Evolutionary conservation across 768 basidiomycete genomes (phyloP), one percentile per base, ranked within the genome.

Genomic region (Boletellus emodensis): DNA sequence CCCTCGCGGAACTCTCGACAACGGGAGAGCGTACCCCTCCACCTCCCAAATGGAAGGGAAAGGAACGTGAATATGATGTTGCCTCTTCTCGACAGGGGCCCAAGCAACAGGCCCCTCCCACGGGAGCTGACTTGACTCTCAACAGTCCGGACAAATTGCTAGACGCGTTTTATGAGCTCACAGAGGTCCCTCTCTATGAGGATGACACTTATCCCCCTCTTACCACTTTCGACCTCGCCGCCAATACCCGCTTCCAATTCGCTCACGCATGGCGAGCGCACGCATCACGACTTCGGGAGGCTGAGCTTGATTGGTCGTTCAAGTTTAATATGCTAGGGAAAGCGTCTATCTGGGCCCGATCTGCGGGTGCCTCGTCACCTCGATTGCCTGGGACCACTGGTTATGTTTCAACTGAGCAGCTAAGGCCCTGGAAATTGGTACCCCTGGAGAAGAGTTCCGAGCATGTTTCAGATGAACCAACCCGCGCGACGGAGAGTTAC

Each of bases 171-270:
- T 53, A 55, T 24, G 40, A 45, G 17, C 48, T 43, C 18, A 41
- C 22, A 3, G 11, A 40, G 13, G 43, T 67, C 10, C 61, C 58
- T 22, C 53, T 66, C 12, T 1, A 43, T 2, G 49, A 61, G 4
- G 51, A 52, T 0, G 61, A 67, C 20, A 24, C 26, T 5, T 56
- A 57, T 40, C 55, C 62, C 17, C 51, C 48, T 10, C 52, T 65
- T 28, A 51, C 53, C 12, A 4, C 52, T n/a, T 26, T 42, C 24
- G 55, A 53, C 35, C 54, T 66, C 18, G 39, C 26, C 3, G 44
- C 34, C 30, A 65, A 67, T 36, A 37, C 63, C 10, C 64, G 64
- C 20, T 65, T 65, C 34, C 49, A 54, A 4, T 65, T 65, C 38
- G 48, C 55, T 44, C 48, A 52, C 6, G 41, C 44, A 28, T 66